Base-by-base conservation (phyloP, 1,284 basidiomycete species). In the Cerrena zonata region DNA sequence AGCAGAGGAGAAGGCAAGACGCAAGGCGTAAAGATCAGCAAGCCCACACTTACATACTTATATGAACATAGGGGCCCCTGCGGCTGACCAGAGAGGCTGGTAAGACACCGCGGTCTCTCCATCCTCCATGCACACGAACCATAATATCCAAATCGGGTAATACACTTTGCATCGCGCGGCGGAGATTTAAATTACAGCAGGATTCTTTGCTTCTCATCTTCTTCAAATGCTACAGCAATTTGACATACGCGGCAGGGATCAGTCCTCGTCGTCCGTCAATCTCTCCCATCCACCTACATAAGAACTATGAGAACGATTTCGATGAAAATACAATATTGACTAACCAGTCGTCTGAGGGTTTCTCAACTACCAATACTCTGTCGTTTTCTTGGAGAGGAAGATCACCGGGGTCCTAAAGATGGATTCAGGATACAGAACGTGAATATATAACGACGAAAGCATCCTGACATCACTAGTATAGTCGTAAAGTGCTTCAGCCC, bases 401-500 rank as follows among this genome's bases (percentile, higher is more conserved):
- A 69, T 89, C 86, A 4, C 76, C 82, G 5, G 81, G 63, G 53
- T 88, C 86, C 86, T 89, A 38, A 15, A 53, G n/a, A 51, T 38
- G 49, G 2, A 52, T 38, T 49, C 39, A 25, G 44, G 30, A 39
- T 38, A 25, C 15, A 15, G 26, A 27, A n/a, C n/a, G n/a, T n/a
- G n/a, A n/a, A n/a, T n/a, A n/a, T n/a, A n/a, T n/a, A 37, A 27
- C 7, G 25, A 44, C 37, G 5, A 50, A 13, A 4, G 19, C 37
- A 25, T n/a, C 15, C 39, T 4, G 50, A 89, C 87, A 57, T 72
- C 69, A 50, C 85, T 82, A 38, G 70, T 68, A 66, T 87, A 90
- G 54, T 87, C 86, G 61, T 90, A 90, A 64, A 89, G 56, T 3
- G 74, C 86, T 59, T 89, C 82, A 11, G 79, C 87, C 86, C 86